Percentiles rank a stretch among this genome's conserved stretches.
phyloP scores from a whole-genome alignment of 495 filamentous ascomycete genomes.

The Zalerion maritima region DNA sequence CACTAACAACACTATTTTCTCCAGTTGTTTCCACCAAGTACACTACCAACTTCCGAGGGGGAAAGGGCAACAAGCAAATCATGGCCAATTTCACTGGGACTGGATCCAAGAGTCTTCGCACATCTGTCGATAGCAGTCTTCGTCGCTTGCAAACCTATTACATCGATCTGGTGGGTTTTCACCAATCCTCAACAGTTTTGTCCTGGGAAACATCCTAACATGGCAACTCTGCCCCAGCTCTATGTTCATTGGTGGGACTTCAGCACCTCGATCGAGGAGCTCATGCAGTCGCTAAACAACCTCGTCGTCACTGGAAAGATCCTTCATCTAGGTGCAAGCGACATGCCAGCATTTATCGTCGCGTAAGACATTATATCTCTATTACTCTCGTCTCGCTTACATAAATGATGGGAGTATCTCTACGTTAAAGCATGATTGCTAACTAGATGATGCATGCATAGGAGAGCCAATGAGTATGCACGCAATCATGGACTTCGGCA shows the following conservation, averaged over 20 bases:
- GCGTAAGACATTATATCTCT: too few species aligned
- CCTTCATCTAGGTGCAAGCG: conserved; percentile 53
- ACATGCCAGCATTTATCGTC: conserved; percentile 60
- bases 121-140: conserved; percentile 38
- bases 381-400: background rate
- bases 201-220: conserved; percentile 4
- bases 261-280: conserved; percentile 44
- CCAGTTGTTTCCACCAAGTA: conserved; percentile 60
- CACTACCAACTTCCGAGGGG: conserved; percentile 29
- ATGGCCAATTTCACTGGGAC: conserved; percentile 46
- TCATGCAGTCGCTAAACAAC: conserved; percentile 54
- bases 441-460: background rate
- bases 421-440: too few species aligned
- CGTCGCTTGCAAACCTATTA: conserved; percentile 49
- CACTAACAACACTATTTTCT: conserved; percentile 1
- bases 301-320: conserved; percentile 49
- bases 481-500: conserved; percentile 46
- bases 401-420: too few species aligned
- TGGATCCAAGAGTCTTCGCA: conserved; percentile 40
- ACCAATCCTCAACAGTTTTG: background rate
- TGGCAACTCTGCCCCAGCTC: conserved; percentile 12
- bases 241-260: conserved; percentile 57
- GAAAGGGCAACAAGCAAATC: conserved; percentile 25
- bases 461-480: conserved; percentile 53
- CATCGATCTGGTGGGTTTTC: conserved; percentile 37